Evolutionary conservation across 192 early-diverging fungal species (phyloP).

Genomic region (Coemansia sp.): DNA sequence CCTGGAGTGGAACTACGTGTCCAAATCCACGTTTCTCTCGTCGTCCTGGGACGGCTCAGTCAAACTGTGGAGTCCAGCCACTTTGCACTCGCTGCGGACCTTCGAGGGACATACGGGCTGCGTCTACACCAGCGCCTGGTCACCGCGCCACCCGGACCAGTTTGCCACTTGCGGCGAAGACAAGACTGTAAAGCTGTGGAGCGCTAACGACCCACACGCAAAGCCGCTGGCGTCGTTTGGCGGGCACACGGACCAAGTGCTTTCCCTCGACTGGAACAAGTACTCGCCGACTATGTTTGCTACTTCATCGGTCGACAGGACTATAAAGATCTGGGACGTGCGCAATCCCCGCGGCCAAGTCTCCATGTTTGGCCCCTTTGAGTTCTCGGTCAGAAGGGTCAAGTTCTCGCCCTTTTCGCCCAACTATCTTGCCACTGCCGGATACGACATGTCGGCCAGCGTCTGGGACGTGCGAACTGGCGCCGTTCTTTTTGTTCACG

Average conservation of each 20-base stretch:
- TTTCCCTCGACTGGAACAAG: conserved; percentile 98
- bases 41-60: conserved; percentile 95
- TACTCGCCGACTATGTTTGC: conserved; percentile 81
- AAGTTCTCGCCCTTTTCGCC: conserved; percentile 91
- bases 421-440: conserved; percentile 73
- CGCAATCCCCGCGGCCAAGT: conserved; percentile 72
- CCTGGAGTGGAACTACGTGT: conserved; percentile 91
- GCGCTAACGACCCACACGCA: conserved; percentile 64
- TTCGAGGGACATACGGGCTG: conserved; percentile 90
- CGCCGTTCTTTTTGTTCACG: conserved; percentile 66
- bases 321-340: conserved; percentile 89
- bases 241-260: conserved; percentile 83
- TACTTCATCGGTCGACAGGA: conserved; percentile 85
- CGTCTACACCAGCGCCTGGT: conserved; percentile 89
- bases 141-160: conserved; percentile 67
- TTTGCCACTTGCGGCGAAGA: conserved; percentile 93
- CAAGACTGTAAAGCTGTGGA: conserved; percentile 89
- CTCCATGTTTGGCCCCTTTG: conserved; percentile 76
- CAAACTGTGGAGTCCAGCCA: conserved; percentile 92
- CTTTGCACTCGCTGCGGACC: conserved; percentile 71
- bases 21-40: conserved; percentile 84
- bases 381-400: conserved; percentile 88
- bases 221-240: conserved; percentile 60
- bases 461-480: conserved; percentile 77
- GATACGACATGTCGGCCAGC: conserved; percentile 96